Conservation (phyloP, 352 stramenopile species). For the Globisporangium echinulatum region DNA sequence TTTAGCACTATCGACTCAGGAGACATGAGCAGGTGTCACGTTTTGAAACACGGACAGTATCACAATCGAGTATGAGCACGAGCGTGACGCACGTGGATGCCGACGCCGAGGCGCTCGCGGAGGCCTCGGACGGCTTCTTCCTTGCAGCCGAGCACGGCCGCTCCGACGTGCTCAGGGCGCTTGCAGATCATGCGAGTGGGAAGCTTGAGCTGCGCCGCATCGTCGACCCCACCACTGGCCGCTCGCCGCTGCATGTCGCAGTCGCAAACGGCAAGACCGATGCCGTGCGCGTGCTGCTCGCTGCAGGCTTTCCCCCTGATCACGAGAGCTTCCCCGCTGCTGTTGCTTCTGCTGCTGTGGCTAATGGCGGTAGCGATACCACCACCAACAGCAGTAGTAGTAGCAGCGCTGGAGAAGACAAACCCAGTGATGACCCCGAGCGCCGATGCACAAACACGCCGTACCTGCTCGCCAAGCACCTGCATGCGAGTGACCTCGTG, state of each 20-base stretch:
- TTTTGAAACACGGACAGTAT: no score
- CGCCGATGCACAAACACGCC: conserved; percentile 21
- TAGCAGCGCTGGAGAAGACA: conserved; percentile 2
- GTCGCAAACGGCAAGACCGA: conserved; percentile 70
- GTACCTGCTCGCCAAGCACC: conserved; percentile 58
- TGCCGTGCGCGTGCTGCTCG: conserved; percentile 68
- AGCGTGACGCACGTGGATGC: no score
- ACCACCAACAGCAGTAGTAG: not conserved
- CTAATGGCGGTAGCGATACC: not conserved
- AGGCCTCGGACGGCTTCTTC: conserved; percentile 79
- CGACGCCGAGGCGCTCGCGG: conserved; percentile 21
- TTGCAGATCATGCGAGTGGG: conserved; percentile 58
- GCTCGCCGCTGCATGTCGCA: conserved; percentile 72
- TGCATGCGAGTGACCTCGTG: conserved; percentile 52
- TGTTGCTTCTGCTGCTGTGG: no score
- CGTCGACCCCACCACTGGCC: conserved; percentile 52
- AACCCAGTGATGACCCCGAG: conserved; percentile 1
- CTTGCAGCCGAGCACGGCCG: conserved; percentile 73
- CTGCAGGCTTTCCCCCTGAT: conserved; percentile 66
- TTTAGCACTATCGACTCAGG: no score
- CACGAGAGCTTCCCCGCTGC: conserved; percentile 22
- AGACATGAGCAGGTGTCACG: no score
- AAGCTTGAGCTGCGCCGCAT: conserved; percentile 41
- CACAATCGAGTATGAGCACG: no score
- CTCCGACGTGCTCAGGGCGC: conserved; percentile 80